phyloP scores from a whole-genome alignment of 225 moss, liverwort and hornwort genomes.

The Polytrichum formosum region DNA sequence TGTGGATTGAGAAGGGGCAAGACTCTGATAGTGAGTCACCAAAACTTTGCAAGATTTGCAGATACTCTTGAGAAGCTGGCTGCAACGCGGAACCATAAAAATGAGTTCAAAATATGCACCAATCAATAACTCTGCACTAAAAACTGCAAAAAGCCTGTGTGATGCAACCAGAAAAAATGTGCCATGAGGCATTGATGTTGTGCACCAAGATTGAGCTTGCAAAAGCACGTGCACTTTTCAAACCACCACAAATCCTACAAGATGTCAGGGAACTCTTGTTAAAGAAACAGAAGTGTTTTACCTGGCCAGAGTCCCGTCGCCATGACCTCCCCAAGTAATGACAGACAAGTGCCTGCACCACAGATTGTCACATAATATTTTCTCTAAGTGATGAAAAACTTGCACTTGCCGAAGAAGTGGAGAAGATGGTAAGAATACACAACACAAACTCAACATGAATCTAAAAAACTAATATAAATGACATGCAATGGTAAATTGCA shows the following conservation, averaged over 20 bases:
- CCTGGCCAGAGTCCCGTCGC: constrained; percentile 74
- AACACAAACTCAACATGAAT: no score
- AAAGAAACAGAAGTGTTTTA: constrained; percentile 16
- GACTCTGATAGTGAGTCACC: constrained; percentile 65
- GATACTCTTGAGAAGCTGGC: constrained; percentile 70
- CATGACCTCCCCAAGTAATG: constrained; percentile 84
- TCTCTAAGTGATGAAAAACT: no score
- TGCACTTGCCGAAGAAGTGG: neutral
- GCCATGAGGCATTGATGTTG: no score
- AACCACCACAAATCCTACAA: no score
- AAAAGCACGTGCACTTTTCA: no score
- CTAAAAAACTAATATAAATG: no score
- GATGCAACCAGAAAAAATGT: no score
- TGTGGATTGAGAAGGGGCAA: constrained; percentile 85
- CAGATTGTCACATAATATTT: neutral
- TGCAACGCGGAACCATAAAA: constrained; percentile 23
- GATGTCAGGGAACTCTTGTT: no score
- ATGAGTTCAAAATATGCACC: neutral
- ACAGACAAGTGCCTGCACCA: constrained; percentile 87
- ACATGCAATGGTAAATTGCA: no score
- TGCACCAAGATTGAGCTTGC: no score
- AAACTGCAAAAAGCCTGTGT: no score
- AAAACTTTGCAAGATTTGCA: constrained; percentile 85
- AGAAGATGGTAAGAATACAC: neutral
- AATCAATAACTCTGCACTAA: no score